Evolutionary conservation across 768 basidiomycete species (phyloP), one percentile per base, ranked within the genome.

Genomic region (Phlebiopsis gigantea): DNA sequence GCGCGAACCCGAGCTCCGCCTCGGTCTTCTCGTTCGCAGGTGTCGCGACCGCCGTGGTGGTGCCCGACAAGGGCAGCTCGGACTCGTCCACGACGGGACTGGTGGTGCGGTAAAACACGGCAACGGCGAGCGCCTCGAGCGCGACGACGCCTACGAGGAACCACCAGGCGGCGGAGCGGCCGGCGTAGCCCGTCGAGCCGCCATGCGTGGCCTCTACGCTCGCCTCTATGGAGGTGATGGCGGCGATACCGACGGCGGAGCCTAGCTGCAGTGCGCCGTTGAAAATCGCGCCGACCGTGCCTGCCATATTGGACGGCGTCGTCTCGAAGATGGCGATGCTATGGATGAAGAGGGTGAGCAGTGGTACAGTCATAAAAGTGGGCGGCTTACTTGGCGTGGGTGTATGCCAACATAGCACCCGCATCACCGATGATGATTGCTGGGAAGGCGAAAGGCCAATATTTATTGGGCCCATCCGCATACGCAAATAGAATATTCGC

Each of bases 281-380:
- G 66, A 79, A 79, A 24, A 83, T 72, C 5, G 81, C 81, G 24
- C 77, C 75, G 7, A 80, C 73, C 5, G 74, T 76, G n/a, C 80
- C 82, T 2, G 79, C 70, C 58, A 77, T 72, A 17, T 68, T 66
- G 8, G 74, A 57, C 2, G 79, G 79, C 1, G 73, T 74, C 17
- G 71, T 70, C 43, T 69, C 71, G 62, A 82, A 73, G 30, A 81
- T 71, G 5, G 78, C 77, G 31, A 82, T 75, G 57, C 77, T 81
- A 45, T 5, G 7, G 43, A 42, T 7, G 24, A 12, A 10, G 19
- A 48, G 7, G 43, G 34, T 7, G 24, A 12, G 12, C 21, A 48
- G n/a, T 31, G 15, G 41, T 21, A 2, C 12, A 39, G 8, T n/a
- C 49, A 9, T 3, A 17, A 26, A 6, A 19, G 31, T 12, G 29